Conservation (phyloP, 768 basidiomycete genomes). For the Sistotremastrum suecicum region DNA sequence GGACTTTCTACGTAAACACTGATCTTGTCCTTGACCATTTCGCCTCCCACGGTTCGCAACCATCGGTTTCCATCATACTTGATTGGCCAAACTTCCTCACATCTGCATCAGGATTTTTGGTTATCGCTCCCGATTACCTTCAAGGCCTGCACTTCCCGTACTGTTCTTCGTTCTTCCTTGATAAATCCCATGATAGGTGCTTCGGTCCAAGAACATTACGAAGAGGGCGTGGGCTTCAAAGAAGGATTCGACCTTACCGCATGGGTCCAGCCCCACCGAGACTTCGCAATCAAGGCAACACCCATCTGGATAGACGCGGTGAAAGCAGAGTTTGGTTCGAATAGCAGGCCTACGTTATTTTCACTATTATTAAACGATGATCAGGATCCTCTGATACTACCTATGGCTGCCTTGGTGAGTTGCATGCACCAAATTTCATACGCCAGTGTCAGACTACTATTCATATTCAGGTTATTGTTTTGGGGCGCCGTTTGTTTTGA, state of each 20-base stretch:
- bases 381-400: conserved; percentile 15
- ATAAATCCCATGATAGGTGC: conserved; percentile 13
- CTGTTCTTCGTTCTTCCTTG: too few relatives aligned
- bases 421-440: too few relatives aligned
- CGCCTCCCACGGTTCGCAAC: conserved; percentile 36
- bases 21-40: conserved; percentile 52
- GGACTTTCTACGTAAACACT: conserved; percentile 44
- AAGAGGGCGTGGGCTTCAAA: conserved; percentile 10
- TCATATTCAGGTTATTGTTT: conserved; percentile 12
- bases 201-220: conserved; percentile 25
- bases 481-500: conserved; percentile 13
- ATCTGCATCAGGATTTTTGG: conserved; percentile 31
- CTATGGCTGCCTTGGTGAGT: conserved; percentile 33
- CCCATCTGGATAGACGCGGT: conserved; percentile 42
- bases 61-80: neutral
- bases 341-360: neutral
- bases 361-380: conserved; percentile 5
- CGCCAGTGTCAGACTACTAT: neutral
- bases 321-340: conserved; percentile 31
- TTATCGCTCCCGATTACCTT: conserved; percentile 51
- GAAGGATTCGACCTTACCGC: conserved; percentile 21
- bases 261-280: conserved; percentile 25
- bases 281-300: conserved; percentile 24
- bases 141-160: conserved; percentile 20
- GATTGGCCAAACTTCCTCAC: neutral